Evolutionary conservation across 176 grass and related monocot genomes (phyloP).

Genomic region (maize (Zea mays)): DNA sequence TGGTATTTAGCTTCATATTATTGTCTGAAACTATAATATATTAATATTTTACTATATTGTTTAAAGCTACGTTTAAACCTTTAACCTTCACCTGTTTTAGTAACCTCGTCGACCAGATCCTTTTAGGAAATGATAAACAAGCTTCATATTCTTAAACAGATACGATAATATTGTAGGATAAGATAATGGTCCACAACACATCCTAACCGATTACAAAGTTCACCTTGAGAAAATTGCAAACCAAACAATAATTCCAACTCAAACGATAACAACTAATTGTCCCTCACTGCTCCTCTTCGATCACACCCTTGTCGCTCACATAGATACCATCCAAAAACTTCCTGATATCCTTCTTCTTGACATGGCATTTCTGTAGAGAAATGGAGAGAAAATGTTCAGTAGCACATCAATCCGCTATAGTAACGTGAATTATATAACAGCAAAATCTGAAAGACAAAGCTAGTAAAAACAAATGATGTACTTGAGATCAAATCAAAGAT

Average conservation of each 20-base stretch:
- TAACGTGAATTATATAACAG: not conserved
- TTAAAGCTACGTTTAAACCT: not conserved
- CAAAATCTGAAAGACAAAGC: not conserved
- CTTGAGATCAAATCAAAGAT: not conserved
- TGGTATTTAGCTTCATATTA: no score
- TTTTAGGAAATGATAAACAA: slow-evolving; percentile 9
- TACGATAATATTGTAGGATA: no score
- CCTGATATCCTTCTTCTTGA: slow-evolving; percentile 93
- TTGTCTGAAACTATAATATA: no score
- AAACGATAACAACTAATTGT: not conserved
- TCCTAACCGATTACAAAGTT: not conserved
- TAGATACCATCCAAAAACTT: slow-evolving; percentile 91
- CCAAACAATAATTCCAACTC: not conserved
- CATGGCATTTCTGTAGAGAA: slow-evolving; percentile 72
- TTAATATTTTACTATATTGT: no score
- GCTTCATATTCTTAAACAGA: not conserved
- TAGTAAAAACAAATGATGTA: not conserved
- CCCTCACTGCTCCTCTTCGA: slow-evolving; percentile 53
- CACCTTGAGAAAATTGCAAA: slow-evolving; percentile 35
- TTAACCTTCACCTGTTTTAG: not conserved
- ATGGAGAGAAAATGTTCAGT: not conserved
- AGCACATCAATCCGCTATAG: not conserved
- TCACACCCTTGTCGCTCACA: slow-evolving; percentile 66
- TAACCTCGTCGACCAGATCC: not conserved
- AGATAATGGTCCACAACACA: no score